These are phyloP conservation scores for Pichia kudriavzevii DNA, from an alignment of 1,139 yeast species.

Conservation along the genomic window DNA sequence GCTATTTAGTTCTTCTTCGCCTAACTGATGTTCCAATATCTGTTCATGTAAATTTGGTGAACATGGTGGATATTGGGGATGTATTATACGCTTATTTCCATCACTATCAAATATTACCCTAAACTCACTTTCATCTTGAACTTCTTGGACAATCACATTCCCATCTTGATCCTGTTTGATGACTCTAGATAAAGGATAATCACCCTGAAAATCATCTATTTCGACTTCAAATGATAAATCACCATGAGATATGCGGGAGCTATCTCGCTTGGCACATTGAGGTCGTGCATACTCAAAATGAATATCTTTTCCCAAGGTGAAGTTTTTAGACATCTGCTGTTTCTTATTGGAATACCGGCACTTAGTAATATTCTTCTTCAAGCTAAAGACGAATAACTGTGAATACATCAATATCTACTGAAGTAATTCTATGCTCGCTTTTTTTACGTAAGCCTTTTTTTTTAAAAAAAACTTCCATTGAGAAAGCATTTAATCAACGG, in stretches of 20 bases:
- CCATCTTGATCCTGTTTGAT: constrained; percentile 70
- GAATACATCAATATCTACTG: too few species aligned
- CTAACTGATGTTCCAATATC: constrained; percentile 14
- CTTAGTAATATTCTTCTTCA: too few species aligned
- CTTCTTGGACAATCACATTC: constrained; percentile 57
- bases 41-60: constrained; percentile 31
- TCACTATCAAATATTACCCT: constrained; percentile 12
- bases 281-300: constrained; percentile 45
- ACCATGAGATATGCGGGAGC: constrained; percentile 15
- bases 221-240: constrained; percentile 32
- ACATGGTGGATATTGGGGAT: too few species aligned
- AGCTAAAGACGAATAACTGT: too few species aligned
- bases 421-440: too few species aligned
- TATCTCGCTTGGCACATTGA: constrained; percentile 16
- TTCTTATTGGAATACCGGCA: too few species aligned
- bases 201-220: constrained; percentile 49
- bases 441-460: not conserved
- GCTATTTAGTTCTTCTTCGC: constrained; percentile 14
- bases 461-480: not conserved
- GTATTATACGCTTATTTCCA: constrained; percentile 4
- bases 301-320: constrained; percentile 48
- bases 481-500: too few species aligned
- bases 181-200: constrained; percentile 66
- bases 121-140: constrained; percentile 25
- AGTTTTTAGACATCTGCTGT: constrained; percentile 24